Base-by-base conservation (phyloP, 495 filamentous ascomycete species). In the Geoglossum glabrum region DNA sequence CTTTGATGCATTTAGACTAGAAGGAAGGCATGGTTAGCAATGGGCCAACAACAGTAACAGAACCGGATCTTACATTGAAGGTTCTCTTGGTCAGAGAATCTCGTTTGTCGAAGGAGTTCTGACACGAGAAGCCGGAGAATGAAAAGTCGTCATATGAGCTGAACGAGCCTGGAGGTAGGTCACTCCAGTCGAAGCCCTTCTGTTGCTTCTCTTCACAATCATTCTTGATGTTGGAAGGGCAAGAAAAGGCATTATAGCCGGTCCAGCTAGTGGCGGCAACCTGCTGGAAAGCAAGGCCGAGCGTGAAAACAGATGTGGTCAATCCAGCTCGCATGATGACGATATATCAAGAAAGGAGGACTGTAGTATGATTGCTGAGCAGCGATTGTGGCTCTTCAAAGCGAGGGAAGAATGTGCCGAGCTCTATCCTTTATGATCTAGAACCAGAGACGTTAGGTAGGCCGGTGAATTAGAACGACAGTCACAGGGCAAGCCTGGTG, bases 151-250 rank as follows among this genome's bases (percentile, higher is more conserved):
- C 79, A 67, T 87, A 94, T n/a, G 65, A 62, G 45, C 65, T 65
- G 70, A 93, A 83, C n/a, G 67, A 65, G 30, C 87, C 89, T 28
- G 68, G 47, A 47, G 65, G 60, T 3, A 92, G 76, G 61, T 78
- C 77, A 50, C 66, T 67, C 78, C 83, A 95, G 74, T 83, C 75
- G 64, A 84, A 87, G 38, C 90, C 88, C 21, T 63, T 61, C 26
- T 72, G 67, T 69, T 90, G 84, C 57, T 81, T 63, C 17, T 76
- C 66, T 52, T 74, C 80, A 73, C 88, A 94, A 54, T 81, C 68
- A 71, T 93, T 90, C 71, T 87, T 70, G 64, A 79, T 83, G 73
- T 86, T 88, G 54, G 70, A 70, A 8, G 87, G 87, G 72, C 74
- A 83, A 51, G 72, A 71, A 71, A 81, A 94, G 52, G 74, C 68